Conservation (phyloP, 176 grass and related monocot species). For the Triticum turgidum region DNA sequence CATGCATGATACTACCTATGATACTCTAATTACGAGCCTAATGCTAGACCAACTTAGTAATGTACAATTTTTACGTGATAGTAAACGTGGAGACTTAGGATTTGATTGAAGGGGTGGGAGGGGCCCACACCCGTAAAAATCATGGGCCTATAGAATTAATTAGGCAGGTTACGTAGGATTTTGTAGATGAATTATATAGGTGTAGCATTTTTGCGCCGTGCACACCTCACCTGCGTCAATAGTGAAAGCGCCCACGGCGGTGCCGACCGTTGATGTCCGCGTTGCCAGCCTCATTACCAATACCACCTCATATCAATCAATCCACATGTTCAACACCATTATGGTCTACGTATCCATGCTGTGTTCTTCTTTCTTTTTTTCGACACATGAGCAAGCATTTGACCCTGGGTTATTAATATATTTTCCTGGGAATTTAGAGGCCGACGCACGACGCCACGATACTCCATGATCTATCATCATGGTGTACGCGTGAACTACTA, state of each 20-base stretch:
- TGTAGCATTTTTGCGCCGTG: no score
- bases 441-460: background rate
- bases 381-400: background rate
- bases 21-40: no score
- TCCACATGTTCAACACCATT: background rate
- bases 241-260: background rate
- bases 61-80: no score
- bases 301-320: background rate
- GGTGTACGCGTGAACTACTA: background rate
- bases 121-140: no score
- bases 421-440: background rate
- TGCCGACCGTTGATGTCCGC: background rate
- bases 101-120: no score
- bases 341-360: background rate
- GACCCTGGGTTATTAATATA: background rate
- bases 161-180: no score
- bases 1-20: no score
- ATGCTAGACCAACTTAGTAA: no score
- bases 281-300: background rate
- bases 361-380: background rate
- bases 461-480: background rate
- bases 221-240: background rate
- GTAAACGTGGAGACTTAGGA: no score
- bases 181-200: no score
- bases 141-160: no score